Conservation (phyloP, 2,329 filamentous ascomycete species). For the Hypoxylon sp. region DNA sequence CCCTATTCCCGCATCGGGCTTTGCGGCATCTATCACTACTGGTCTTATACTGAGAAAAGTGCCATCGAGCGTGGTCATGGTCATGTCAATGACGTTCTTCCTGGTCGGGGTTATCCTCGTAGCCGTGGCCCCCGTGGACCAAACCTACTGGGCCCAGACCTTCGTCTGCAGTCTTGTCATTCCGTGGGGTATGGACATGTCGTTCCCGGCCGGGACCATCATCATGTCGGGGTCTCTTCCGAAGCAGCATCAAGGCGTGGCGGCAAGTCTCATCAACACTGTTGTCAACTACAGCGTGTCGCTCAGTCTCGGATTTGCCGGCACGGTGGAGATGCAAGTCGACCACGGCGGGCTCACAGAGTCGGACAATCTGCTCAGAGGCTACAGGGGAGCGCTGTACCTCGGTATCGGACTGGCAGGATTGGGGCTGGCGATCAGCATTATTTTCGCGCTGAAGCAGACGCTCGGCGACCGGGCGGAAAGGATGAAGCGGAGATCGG, state of each 20-base stretch:
- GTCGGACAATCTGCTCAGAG: slow-evolving; percentile 29
- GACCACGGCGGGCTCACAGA: slow-evolving; percentile 37
- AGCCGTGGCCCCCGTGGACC: slow-evolving; percentile 50
- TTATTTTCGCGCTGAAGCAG: slow-evolving; percentile 51
- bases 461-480: slow-evolving; percentile 44
- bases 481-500: not conserved
- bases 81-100: slow-evolving; percentile 9
- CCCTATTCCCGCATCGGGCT: slow-evolving; percentile 40
- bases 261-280: slow-evolving; percentile 59
- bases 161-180: slow-evolving; percentile 58
- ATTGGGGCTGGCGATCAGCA: slow-evolving; percentile 32
- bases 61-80: slow-evolving; percentile 2
- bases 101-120: slow-evolving; percentile 37
- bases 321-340: slow-evolving; percentile 59
- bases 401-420: slow-evolving; percentile 37
- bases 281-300: slow-evolving; percentile 66
- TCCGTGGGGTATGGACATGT: slow-evolving; percentile 63
- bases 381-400: slow-evolving; percentile 36
- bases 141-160: slow-evolving; percentile 62
- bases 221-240: slow-evolving; percentile 55
- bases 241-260: slow-evolving; percentile 44
- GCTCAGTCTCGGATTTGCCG: slow-evolving; percentile 63
- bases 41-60: slow-evolving; percentile 21
- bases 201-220: slow-evolving; percentile 60
- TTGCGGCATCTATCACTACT: slow-evolving; percentile 46